Base-by-base conservation (phyloP, 495 filamentous ascomycete species). In the Lepidopterella palustris region DNA sequence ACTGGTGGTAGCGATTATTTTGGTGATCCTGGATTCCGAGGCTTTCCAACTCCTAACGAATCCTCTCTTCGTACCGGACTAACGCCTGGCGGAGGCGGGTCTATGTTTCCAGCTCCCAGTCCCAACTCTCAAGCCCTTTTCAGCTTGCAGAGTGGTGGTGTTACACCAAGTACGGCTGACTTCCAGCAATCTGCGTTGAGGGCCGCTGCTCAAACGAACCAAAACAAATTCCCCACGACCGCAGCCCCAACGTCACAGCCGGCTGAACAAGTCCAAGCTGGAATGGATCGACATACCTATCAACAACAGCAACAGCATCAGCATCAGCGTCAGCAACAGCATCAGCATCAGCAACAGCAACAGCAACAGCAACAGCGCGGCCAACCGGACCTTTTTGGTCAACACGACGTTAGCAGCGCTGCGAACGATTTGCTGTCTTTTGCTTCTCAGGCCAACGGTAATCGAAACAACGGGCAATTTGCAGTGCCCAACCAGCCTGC, bases 31-130 rank as follows among this genome's bases (percentile, higher is more conserved):
- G 88, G 92, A 70, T 82, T 95, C 56, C 78, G 89, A 62, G 82
- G 87, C 29, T 95, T 97, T 70, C 87, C 87, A n/a, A 97, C 93
- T 1, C 95, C 93, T 3, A 97, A 97, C 83, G 93, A 98, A 74
- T 97, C 92, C 0, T 95, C 90, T 1, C 78, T 98, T 18, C 82
- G 93, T 42, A 93, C 89, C 18, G 93, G 93, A 50, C 73, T 98
- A 59, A 98, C 95, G 29, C 93, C 93, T 18, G 93, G 93, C 53
- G 93, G 93, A 42, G 90, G 92, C 68, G 93, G 93, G 59, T 96
- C 92, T 68, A 97, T 98, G 88, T 98, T 98, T 78, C 90, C 92
- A 28, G 88, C 85, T 28, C 88, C 91, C 4, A 92, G 89, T 68
- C 93, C 93, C 18, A 92, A 87, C 70, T 88, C 89, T 0, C 86